Percentiles rank a stretch among this genome's conserved stretches.
Evolutionary conservation across 768 basidiomycete genomes (phyloP).

Genomic region (Lentinus brumalis): DNA sequence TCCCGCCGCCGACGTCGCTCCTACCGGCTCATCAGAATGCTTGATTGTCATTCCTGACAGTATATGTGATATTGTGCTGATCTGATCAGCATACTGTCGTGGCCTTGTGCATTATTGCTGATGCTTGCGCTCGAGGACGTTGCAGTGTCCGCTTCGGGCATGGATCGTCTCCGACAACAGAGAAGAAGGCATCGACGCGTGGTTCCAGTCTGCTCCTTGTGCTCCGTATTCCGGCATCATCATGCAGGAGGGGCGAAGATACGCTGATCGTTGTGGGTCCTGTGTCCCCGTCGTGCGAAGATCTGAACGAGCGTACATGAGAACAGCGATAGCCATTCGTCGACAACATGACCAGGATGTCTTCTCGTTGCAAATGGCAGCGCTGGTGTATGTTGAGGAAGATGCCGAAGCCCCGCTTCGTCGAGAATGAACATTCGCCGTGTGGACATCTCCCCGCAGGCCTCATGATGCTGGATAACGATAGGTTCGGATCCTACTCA

Average conservation of each 20-base stretch:
- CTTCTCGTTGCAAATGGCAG: background rate
- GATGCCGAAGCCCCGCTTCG: background rate
- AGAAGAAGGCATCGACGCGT: background rate
- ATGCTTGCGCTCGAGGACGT: too few species aligned
- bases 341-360: background rate
- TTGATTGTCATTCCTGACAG: constrained; percentile 3
- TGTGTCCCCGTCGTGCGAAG: constrained; percentile 11
- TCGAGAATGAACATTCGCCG: background rate
- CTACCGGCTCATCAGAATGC: constrained; percentile 11
- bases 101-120: background rate
- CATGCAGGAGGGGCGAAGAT: background rate
- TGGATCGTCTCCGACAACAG: background rate
- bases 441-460: background rate
- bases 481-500: background rate
- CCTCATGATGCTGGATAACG: background rate
- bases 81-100: constrained; percentile 3
- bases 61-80: constrained; percentile 4
- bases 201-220: background rate
- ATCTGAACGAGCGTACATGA: background rate
- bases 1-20: constrained; percentile 1
- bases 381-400: background rate
- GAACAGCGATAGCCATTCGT: background rate
- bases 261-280: constrained; percentile 1
- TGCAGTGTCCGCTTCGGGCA: too few species aligned
- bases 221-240: background rate